These are phyloP conservation scores for Colletotrichum destructivum DNA, from an alignment of 2,329 filamentous ascomycete genomes.

Conservation along the genomic window DNA sequence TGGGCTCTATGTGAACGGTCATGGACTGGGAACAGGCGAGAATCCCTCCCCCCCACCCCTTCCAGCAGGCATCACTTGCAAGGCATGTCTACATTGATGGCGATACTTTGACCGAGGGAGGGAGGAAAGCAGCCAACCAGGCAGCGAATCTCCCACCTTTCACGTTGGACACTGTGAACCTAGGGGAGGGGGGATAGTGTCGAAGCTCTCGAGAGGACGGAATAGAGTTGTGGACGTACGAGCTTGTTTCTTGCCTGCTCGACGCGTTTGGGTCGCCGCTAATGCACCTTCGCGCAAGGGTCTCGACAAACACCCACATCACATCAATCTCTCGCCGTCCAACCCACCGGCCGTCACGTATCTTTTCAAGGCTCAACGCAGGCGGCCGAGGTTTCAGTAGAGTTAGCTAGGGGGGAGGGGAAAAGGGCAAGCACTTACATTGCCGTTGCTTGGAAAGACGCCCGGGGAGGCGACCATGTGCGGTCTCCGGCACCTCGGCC, in stretches of 20 bases:
- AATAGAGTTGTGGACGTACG: constrained; percentile 32
- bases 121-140: background rate
- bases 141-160: no score
- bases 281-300: constrained; percentile 25
- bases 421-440: no score
- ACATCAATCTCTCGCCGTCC: background rate
- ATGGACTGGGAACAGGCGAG: background rate
- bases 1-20: background rate
- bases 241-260: background rate
- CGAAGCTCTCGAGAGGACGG: constrained; percentile 8
- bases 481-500: no score
- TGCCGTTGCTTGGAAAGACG: no score
- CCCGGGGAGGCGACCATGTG: no score
- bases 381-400: no score
- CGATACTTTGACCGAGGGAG: background rate
- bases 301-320: constrained; percentile 1
- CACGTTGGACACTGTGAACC: no score
- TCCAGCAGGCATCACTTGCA: background rate
- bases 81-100: background rate
- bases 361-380: no score
- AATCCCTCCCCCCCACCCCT: no score
- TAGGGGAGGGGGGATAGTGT: background rate
- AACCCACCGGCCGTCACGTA: no score
- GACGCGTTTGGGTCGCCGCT: constrained; percentile 6
- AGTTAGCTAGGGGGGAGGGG: no score